Conservation (phyloP, 2,329 filamentous ascomycete genomes). For the Ophiostoma piceae region DNA sequence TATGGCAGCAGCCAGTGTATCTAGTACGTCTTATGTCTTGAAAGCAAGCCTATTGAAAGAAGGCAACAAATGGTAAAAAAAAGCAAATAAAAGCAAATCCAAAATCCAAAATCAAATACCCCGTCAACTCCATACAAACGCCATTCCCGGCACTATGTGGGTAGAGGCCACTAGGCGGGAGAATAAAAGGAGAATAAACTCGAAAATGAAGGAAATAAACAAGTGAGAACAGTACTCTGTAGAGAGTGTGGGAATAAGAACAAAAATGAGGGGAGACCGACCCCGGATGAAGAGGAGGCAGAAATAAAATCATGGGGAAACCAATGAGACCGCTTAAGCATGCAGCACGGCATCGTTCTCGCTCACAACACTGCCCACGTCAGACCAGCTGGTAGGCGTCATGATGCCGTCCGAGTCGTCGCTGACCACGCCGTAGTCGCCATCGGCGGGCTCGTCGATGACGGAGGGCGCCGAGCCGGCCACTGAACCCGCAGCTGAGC, state of each 20-base stretch:
- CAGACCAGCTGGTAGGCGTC: conserved; percentile 60
- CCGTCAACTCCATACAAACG: conserved; percentile 13
- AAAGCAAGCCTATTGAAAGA: not conserved
- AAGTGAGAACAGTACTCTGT: not conserved
- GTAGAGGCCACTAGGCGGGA: not conserved
- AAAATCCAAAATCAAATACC: not conserved
- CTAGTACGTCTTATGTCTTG: not conserved
- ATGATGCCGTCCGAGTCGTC: conserved; percentile 54
- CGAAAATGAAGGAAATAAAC: not conserved
- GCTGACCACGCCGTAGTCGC: conserved; percentile 52
- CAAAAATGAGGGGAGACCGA: not conserved
- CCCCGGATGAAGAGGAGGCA: not conserved
- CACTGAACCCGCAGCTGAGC: not conserved
- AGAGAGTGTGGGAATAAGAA: not conserved
- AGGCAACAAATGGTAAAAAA: not conserved
- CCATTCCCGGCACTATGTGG: conserved; percentile 11
- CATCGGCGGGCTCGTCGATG: not conserved
- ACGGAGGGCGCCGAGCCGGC: not conserved
- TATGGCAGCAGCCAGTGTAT: not conserved
- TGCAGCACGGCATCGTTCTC: conserved; percentile 43
- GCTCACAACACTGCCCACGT: conserved; percentile 59
- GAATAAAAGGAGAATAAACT: not conserved
- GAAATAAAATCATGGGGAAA: not conserved
- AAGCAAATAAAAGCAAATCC: not conserved
- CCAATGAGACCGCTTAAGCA: not conserved